A percentile compares a stretch with the other conserved stretches of the same genome.
Conservation (phyloP, 805 yeast genomes). For the Yarrowia sp. region DNA sequence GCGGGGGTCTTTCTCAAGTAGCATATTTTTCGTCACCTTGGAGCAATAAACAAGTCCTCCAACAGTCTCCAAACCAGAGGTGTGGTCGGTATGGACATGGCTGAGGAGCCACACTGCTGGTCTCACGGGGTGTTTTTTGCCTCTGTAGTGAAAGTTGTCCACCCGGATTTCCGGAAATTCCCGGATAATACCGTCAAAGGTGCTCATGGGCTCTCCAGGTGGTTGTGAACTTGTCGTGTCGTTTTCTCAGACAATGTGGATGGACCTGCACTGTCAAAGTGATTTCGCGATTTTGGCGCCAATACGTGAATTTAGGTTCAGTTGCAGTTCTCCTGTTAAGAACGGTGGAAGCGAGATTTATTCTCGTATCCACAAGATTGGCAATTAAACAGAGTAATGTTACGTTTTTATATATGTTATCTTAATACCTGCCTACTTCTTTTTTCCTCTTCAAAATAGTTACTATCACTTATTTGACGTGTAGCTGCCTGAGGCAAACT, state of each 20-base stretch:
- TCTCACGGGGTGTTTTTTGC: slow-evolving; percentile 1
- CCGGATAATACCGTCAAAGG: slow-evolving; percentile 12
- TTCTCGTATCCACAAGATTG: not conserved
- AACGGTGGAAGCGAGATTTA: not conserved
- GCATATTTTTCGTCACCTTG: slow-evolving; percentile 1
- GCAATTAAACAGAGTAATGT: too few species aligned
- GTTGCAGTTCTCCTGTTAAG: not conserved
- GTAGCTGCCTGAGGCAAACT: not conserved
- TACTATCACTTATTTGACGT: not conserved
- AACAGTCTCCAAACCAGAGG: not conserved
- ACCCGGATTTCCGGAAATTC: slow-evolving; percentile 23
- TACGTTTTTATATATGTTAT: too few species aligned
- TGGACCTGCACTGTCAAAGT: not conserved
- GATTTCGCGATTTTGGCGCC: slow-evolving; percentile 20
- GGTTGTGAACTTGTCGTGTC: not conserved
- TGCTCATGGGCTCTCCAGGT: slow-evolving; percentile 22
- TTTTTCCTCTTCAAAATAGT: too few species aligned
- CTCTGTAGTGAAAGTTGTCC: slow-evolving; percentile 19
- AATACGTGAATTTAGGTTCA: slow-evolving; percentile 1
- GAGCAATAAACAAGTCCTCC: slow-evolving; percentile 16
- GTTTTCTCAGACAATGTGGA: not conserved
- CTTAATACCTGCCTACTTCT: not conserved
- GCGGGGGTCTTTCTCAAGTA: not conserved
- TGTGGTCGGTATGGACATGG: slow-evolving; percentile 21
- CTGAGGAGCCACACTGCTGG: slow-evolving; percentile 12